Conservation (phyloP, 2,329 filamentous ascomycete genomes). For the Aspergillus candidus region DNA sequence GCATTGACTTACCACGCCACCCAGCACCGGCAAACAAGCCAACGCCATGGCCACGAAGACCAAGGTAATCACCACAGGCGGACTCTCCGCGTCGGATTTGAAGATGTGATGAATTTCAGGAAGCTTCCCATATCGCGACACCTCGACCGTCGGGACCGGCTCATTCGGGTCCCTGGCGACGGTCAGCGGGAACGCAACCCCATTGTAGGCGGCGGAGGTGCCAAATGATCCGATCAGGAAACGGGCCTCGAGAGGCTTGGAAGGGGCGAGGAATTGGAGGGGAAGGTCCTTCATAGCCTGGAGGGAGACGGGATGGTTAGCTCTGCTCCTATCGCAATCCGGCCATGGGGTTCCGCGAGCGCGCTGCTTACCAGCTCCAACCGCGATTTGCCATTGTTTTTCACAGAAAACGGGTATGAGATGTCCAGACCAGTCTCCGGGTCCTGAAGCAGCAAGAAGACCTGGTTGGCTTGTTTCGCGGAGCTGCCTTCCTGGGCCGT, state of each 20-base stretch:
- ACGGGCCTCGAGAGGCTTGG: slow-evolving; percentile 67
- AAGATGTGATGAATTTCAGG: slow-evolving; percentile 89
- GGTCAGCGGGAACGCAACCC: slow-evolving; percentile 65
- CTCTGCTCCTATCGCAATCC: background rate
- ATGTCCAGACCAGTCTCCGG: slow-evolving; percentile 70
- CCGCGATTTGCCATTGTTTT: slow-evolving; percentile 80
- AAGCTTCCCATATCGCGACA: slow-evolving; percentile 76
- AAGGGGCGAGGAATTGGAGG: slow-evolving; percentile 65
- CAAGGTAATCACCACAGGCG: slow-evolving; percentile 71
- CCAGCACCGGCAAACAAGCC: slow-evolving; percentile 66
- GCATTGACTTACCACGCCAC: slow-evolving; percentile 56
- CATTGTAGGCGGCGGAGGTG: slow-evolving; percentile 59
- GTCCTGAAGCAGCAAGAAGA: slow-evolving; percentile 79
- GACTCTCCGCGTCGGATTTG: slow-evolving; percentile 69
- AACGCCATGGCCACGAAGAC: slow-evolving; percentile 69
- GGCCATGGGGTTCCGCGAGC: background rate
- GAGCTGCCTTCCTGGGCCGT: slow-evolving; percentile 74
- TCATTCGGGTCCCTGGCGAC: slow-evolving; percentile 58
- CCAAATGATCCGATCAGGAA: slow-evolving; percentile 85
- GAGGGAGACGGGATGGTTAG: slow-evolving; percentile 4
- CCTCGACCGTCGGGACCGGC: slow-evolving; percentile 56
- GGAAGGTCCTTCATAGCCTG: slow-evolving; percentile 88
- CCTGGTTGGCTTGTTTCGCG: slow-evolving; percentile 83
- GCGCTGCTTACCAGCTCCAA: slow-evolving; percentile 67
- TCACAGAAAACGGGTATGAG: slow-evolving; percentile 75